Conservation (phyloP, 2,329 filamentous ascomycete genomes). For the Drechslerella dactyloides region DNA sequence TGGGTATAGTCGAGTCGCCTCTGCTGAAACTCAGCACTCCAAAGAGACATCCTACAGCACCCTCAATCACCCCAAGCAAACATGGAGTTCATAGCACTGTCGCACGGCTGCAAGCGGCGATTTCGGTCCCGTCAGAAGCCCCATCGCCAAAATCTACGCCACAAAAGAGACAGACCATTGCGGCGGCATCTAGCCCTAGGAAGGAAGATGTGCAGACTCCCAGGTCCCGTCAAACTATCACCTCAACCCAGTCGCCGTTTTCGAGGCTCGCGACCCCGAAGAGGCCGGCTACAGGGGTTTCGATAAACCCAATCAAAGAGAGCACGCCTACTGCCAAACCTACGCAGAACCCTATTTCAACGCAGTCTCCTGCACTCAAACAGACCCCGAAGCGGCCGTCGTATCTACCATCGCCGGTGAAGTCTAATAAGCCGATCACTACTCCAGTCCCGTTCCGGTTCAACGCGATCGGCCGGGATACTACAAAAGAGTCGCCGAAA, state of each 20-base stretch:
- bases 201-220: too few relatives aligned
- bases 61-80: neutral
- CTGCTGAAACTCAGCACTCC: neutral
- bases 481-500: neutral
- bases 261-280: neutral
- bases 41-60: neutral
- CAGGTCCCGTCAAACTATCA: neutral
- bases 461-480: neutral
- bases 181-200: neutral
- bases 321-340: neutral
- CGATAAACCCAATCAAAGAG: neutral
- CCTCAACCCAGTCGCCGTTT: neutral
- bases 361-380: conserved; percentile 8
- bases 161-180: neutral
- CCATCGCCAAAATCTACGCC: neutral
- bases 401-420: conserved; percentile 17
- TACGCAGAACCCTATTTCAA: neutral
- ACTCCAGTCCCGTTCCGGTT: conserved; percentile 36
- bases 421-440: conserved; percentile 41
- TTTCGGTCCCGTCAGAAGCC: neutral
- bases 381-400: conserved; percentile 29
- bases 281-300: neutral
- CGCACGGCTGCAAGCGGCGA: neutral
- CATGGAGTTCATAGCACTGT: neutral
- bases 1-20: neutral